phyloP scores from a whole-genome alignment of 2,329 filamentous ascomycete species.

The Albophoma yamanashiensis region DNA sequence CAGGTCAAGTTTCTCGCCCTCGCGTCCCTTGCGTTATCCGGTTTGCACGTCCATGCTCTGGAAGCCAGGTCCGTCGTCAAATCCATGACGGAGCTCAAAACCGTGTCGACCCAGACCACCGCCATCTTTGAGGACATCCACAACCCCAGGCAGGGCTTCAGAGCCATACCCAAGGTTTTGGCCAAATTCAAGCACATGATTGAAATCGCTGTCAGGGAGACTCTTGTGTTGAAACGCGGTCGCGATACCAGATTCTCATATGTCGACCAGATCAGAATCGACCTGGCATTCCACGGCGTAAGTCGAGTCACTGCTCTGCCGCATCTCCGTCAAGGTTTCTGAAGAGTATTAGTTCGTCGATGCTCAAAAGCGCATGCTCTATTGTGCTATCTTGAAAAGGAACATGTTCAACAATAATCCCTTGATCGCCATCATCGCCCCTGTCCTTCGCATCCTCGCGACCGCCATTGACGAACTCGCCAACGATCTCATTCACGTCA shows the following conservation, averaged over 20 bases:
- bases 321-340: neutral
- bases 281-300: neutral
- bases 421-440: conserved; percentile 6
- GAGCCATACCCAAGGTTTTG: neutral
- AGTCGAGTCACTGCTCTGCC: neutral
- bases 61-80: conserved; percentile 3
- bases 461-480: conserved; percentile 9
- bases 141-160: neutral
- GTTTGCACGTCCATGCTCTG: conserved; percentile 5
- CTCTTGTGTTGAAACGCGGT: neutral
- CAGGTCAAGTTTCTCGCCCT: conserved; percentile 10
- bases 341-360: conserved; percentile 4
- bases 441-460: conserved; percentile 9
- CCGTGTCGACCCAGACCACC: conserved; percentile 5
- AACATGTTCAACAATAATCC: conserved; percentile 4
- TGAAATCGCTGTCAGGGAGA: neutral
- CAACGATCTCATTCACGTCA: conserved; percentile 5
- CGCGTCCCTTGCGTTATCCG: conserved; percentile 7
- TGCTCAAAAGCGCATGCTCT: conserved; percentile 9
- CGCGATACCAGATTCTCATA: neutral
- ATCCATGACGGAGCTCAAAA: conserved; percentile 5
- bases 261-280: neutral
- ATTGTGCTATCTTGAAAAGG: conserved; percentile 7
- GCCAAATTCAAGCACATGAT: neutral
- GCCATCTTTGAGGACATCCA: conserved; percentile 1